Evolutionary conservation across 169 alveolate species (phyloP), one percentile per base, ranked within the genome.

Genomic region (Plasmodium sp.): DNA sequence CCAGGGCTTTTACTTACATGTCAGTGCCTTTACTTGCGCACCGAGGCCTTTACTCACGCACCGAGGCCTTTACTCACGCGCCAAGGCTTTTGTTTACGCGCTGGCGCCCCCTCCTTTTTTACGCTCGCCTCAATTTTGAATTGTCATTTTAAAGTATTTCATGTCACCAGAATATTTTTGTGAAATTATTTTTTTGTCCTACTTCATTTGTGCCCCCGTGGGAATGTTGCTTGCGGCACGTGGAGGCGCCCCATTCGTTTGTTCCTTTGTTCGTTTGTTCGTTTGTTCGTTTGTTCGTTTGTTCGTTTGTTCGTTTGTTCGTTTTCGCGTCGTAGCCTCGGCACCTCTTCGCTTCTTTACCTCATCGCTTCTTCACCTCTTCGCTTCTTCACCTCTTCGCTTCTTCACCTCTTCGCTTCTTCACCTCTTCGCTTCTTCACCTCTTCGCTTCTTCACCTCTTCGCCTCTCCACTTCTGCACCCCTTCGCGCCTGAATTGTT

Each of bases 141-240:
- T 79, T 79, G 16, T n/a, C 67, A 31, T 79, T 79, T 79, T 79
- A 39, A 79, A 79, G 54, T 79, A 79, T 79, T 79, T 79, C 43
- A 41, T 43, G 41, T 79, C 36, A 10, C 54, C 0, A 79, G 45
- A 9, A 39, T 36, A 12, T 18, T 36, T 79, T 79, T 3, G 84
- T 31, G 22, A 79, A 79, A 79, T 34, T 79, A 79, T 79, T 79
- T 79, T 18, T 62, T 79, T 79, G 58, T 33, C 27, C 71, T 43
- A 18, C 34, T 41, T 43, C 34, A 27, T 43, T 79, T 22, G 27
- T 79, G 34, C 22, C 33, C 16, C 31, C 34, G 84, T 48, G 41
- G 39, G 48, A 6, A 77, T 34, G 84, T 39, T 33, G 3, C 10
- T 77, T 77, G 31, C 33, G 31, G 31, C 33, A 56, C 45, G 48